Percentiles rank a stretch among this genome's conserved stretches.
phyloP scores from a whole-genome alignment of 2,329 filamentous ascomycete species.

The Epichloe hybrida region DNA sequence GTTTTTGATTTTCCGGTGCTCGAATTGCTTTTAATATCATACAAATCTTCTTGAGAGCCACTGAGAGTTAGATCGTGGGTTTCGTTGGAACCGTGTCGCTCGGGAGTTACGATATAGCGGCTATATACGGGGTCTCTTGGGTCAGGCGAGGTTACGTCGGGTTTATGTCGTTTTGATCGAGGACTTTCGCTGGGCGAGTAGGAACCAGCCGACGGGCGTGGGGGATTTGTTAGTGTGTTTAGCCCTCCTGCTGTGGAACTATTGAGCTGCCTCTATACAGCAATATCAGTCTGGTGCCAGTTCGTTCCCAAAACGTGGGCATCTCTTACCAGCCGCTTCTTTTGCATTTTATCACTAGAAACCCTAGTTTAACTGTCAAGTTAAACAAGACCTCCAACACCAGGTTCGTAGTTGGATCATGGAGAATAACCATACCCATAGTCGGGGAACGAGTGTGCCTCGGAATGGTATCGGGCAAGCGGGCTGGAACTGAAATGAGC shows the following conservation, averaged over 20 bases:
- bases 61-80: not conserved
- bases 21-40: not conserved
- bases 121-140: not conserved
- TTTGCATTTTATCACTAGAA: conserved; percentile 9
- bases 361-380: conserved; percentile 10
- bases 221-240: conserved; percentile 4
- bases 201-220: not conserved
- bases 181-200: not conserved
- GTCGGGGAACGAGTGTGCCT: conserved; percentile 26
- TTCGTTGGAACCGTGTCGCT: not conserved
- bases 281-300: not conserved
- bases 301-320: not conserved
- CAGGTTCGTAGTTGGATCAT: not conserved
- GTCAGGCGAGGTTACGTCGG: not conserved
- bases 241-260: conserved; percentile 1
- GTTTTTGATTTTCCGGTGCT: not conserved
- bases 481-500: conserved; percentile 12
- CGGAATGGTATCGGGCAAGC: conserved; percentile 21
- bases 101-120: not conserved
- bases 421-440: conserved; percentile 25
- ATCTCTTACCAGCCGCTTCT: conserved; percentile 13
- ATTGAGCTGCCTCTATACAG: conserved; percentile 3
- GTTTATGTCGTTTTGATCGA: conserved; percentile 2
- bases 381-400: not conserved
- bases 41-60: conserved; percentile 1